Evolutionary conservation across 352 stramenopile genomes (phyloP).

Genomic region (Phytophthora cajani): DNA sequence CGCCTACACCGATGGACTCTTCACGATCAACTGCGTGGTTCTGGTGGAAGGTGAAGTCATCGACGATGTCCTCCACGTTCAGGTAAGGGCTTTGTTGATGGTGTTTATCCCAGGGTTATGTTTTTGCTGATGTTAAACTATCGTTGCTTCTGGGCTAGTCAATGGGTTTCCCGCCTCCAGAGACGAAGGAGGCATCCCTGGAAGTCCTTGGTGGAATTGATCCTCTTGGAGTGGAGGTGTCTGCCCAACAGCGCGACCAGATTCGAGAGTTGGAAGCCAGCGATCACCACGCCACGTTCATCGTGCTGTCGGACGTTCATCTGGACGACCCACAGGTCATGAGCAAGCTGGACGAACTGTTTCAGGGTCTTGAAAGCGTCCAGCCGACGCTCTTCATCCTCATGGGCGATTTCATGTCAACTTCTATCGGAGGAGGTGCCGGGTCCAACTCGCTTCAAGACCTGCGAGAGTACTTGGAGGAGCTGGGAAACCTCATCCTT

Average conservation of each 20-base stretch:
- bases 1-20: slow-evolving; percentile 87
- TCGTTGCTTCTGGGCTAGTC: slow-evolving; percentile 44
- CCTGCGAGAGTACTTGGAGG: slow-evolving; percentile 88
- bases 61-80: slow-evolving; percentile 90
- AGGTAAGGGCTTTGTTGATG: slow-evolving; percentile 51
- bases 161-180: slow-evolving; percentile 91
- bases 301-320: slow-evolving; percentile 94
- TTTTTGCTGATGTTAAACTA: not conserved
- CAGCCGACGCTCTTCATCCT: slow-evolving; percentile 90
- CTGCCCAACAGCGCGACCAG: slow-evolving; percentile 76
- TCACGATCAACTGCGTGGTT: slow-evolving; percentile 93
- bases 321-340: slow-evolving; percentile 93
- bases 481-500: slow-evolving; percentile 91
- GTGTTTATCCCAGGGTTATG: not conserved
- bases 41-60: slow-evolving; percentile 94
- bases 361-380: slow-evolving; percentile 86
- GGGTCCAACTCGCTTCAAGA: slow-evolving; percentile 78
- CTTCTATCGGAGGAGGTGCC: slow-evolving; percentile 72
- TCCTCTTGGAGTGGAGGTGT: slow-evolving; percentile 84
- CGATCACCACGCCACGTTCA: slow-evolving; percentile 91
- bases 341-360: slow-evolving; percentile 89
- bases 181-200: slow-evolving; percentile 82
- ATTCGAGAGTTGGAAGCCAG: slow-evolving; percentile 82
- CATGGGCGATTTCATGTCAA: slow-evolving; percentile 94
- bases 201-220: slow-evolving; percentile 81